Base-by-base conservation (phyloP, 345 rosid genomes). In the Carallia brachiata region DNA sequence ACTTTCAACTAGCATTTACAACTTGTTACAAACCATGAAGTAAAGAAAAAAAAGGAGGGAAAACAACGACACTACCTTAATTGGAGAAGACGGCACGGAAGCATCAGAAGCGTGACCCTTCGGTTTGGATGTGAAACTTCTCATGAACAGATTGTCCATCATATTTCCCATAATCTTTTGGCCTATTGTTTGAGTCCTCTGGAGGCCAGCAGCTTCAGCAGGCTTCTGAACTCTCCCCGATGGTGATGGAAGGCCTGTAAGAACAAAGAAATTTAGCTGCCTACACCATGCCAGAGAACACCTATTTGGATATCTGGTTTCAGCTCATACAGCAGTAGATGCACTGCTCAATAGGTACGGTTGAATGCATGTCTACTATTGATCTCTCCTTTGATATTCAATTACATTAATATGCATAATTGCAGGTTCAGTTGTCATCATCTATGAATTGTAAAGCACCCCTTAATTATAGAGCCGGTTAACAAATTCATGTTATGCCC, bases 81-180 rank as follows among this genome's bases (percentile, higher is more conserved):
- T 69, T 23, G 96, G 96, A 80, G 97, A 83, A 67, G 92, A 85
- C 37, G 97, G 97, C 62, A 76, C 70, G 66, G 91, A 76, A 66
- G 83, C 82, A 62, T 92, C 97, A 48, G 89, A 72, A 62, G 72
- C 69, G 68, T 58, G 83, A 67, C 60, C 82, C 81, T 82, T 89
- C n/a, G 95, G 73, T 76, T 88, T 91, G 64, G 97, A 88, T 74
- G 93, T 85, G 74, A 89, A 84, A 79, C 77, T 90, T 82, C 98
- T 87, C 50, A 88, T 80, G 65, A 95, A 89, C 63, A 90, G 73
- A 81, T 86, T 95, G 78, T 92, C 97, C 93, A 92, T 92, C 83
- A 93, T 79, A 69, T 88, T 88, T 53, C 89, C 94, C 85, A 89
- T 84, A 66, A 89, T 73, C 70, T 90, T 84, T 78, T 89, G 99